phyloP scores from a whole-genome alignment of 2,329 filamentous ascomycete genomes.

The Apiospora kogelbergensis region DNA sequence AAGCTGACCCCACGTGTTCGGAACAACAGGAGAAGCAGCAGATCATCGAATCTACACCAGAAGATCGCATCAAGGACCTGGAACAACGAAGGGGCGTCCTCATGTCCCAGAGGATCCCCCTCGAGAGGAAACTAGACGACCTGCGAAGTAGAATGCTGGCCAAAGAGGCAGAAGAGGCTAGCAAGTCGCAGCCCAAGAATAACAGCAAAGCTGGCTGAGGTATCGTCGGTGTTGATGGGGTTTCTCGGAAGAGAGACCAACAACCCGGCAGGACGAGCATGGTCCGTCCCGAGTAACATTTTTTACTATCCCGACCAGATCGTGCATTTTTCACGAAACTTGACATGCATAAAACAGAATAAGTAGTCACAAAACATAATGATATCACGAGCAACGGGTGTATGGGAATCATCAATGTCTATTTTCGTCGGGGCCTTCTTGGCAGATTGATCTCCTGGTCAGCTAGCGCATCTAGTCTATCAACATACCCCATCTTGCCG shows the following conservation, averaged over 20 bases:
- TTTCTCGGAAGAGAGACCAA: background rate
- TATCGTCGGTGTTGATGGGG: background rate
- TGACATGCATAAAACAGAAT: background rate
- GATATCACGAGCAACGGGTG: background rate
- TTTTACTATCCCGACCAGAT: background rate
- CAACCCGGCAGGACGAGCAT: background rate
- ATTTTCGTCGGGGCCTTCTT: background rate
- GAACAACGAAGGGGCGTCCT: constrained; percentile 42
- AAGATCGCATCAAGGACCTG: constrained; percentile 46
- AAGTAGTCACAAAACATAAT: background rate
- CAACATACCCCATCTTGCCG: background rate
- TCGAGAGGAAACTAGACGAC: constrained; percentile 43
- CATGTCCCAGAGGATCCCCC: constrained; percentile 35
- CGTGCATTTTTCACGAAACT: background rate
- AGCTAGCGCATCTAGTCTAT: constrained; percentile 6
- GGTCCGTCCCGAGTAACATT: background rate
- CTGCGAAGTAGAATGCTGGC: constrained; percentile 40
- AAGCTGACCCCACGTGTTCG: background rate
- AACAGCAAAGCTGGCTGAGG: background rate
- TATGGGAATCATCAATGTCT: background rate
- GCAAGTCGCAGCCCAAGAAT: background rate
- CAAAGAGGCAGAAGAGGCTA: constrained; percentile 30
- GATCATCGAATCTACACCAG: constrained; percentile 39
- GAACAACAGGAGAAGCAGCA: constrained; percentile 29
- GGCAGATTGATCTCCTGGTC: background rate